Evolutionary conservation across 2,329 filamentous ascomycete species (phyloP).

Genomic region (Aspergillus caelatus): DNA sequence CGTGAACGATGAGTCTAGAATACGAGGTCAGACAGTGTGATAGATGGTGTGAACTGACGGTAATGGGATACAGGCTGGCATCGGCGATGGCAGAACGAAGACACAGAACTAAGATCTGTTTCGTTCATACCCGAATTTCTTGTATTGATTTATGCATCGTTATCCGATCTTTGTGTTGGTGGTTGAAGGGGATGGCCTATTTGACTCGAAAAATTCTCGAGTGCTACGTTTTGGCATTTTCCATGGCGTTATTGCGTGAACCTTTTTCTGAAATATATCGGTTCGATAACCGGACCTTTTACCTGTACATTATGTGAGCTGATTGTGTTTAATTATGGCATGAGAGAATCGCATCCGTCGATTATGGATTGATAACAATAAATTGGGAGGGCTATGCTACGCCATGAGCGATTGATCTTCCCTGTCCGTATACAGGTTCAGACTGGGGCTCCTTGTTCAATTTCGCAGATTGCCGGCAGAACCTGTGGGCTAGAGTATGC

Average conservation of each 20-base stretch:
- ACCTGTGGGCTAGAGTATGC: background rate
- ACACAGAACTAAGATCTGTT: constrained; percentile 12
- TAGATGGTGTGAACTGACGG: constrained; percentile 4
- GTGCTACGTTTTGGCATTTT: constrained; percentile 28
- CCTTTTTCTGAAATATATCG: constrained; percentile 19
- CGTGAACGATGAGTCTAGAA: constrained; percentile 22
- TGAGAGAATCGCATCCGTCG: constrained; percentile 7
- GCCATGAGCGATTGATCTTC: background rate
- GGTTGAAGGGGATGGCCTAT: constrained; percentile 4
- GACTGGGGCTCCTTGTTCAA: background rate
- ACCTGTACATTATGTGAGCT: constrained; percentile 23
- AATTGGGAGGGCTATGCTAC: background rate
- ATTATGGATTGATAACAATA: background rate
- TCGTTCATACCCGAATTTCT: constrained; percentile 9
- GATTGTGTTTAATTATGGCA: constrained; percentile 16
- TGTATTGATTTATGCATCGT: constrained; percentile 2
- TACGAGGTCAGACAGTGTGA: background rate
- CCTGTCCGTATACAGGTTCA: background rate
- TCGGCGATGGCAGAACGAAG: constrained; percentile 35
- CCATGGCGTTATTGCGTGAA: constrained; percentile 21
- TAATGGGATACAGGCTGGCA: constrained; percentile 32
- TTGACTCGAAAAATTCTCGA: constrained; percentile 5
- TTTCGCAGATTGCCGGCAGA: background rate
- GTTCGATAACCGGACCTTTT: constrained; percentile 12
- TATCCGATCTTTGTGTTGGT: background rate